These are phyloP conservation scores for Phytopythium litorale DNA, from an alignment of 352 stramenopile genomes.

Conservation along the genomic window DNA sequence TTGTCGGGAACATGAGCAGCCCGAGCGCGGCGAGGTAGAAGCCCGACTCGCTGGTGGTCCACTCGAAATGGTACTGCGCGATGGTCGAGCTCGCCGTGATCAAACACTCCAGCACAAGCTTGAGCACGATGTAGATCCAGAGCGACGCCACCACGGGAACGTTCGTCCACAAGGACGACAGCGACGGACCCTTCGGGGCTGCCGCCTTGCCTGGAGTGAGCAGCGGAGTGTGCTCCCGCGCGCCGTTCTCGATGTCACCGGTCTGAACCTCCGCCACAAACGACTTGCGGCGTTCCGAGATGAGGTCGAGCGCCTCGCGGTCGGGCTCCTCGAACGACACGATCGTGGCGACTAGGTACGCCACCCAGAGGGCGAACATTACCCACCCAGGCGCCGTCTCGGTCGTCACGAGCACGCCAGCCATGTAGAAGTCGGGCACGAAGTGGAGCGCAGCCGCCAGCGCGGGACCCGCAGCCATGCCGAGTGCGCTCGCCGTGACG, in stretches of 20 bases:
- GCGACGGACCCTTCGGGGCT: slow-evolving; percentile 12
- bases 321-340: slow-evolving; percentile 68
- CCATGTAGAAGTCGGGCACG: slow-evolving; percentile 57
- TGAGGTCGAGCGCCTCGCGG: slow-evolving; percentile 40
- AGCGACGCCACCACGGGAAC: slow-evolving; percentile 74
- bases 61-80: slow-evolving; percentile 90
- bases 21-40: slow-evolving; percentile 87
- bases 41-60: slow-evolving; percentile 78
- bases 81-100: slow-evolving; percentile 83
- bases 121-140: slow-evolving; percentile 91
- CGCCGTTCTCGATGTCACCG: slow-evolving; percentile 26
- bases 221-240: slow-evolving; percentile 36
- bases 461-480: slow-evolving; percentile 89
- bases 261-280: slow-evolving; percentile 20
- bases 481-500: slow-evolving; percentile 90
- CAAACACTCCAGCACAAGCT: slow-evolving; percentile 89
- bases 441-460: slow-evolving; percentile 67
- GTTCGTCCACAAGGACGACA: slow-evolving; percentile 71
- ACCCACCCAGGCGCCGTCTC: slow-evolving; percentile 90
- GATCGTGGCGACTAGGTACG: slow-evolving; percentile 56
- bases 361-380: slow-evolving; percentile 79
- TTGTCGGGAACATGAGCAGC: slow-evolving; percentile 92
- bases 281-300: slow-evolving; percentile 41
- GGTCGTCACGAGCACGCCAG: slow-evolving; percentile 67
- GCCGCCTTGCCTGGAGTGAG: slow-evolving; percentile 20